Base-by-base conservation (phyloP, 108 stramenopile species). In the Cylindrotheca fusiformis region DNA sequence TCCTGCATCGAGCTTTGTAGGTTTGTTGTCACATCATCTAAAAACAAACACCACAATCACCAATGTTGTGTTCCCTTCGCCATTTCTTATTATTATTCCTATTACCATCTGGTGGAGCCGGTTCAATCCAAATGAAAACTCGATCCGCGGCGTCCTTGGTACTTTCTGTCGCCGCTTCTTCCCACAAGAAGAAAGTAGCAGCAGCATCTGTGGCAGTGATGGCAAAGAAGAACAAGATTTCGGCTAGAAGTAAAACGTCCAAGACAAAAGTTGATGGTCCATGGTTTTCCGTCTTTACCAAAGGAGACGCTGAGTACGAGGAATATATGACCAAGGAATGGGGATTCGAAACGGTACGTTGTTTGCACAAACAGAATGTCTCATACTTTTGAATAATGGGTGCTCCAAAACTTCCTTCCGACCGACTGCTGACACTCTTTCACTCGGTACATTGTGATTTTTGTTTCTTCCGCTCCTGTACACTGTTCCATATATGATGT, bases 281-380 rank as follows among this genome's bases (percentile, higher is more conserved):
- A 60, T 88, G 65, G 72, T 85, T 75, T 75, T 63, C 44, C 41
- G 21, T 61, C 14, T 81, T 81, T 46, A 81, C 75, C 48, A 79
- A 79, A 60, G 64, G 71, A 2, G 84, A 85, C 58, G 68, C 49
- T 57, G 55, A 67, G 22, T 85, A 85, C 53, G 30, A 65, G 63
- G 41, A 58, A 10, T 85, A 85, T 72, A 81, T 85, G 80, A 49
- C 75, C 26, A 81, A 50, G 1, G 84, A 85, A 65, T 85, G 84
- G 79, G 72, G 82, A 0, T 57, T 71, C 53, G 79, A 83, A 48
- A 79, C 75, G 68, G 68, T 69, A 60, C 55, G 27, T 12, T 32
- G 27, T 27, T 25, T 52, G 51, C 18, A 17, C 20, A 10, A 19
- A 10, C 10, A n/a, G 55, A 25, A 29, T 31, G 27, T 14, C 27